Evolutionary conservation across 495 filamentous ascomycete species (phyloP), one percentile per base, ranked within the genome.

Genomic region (Podospora australis): DNA sequence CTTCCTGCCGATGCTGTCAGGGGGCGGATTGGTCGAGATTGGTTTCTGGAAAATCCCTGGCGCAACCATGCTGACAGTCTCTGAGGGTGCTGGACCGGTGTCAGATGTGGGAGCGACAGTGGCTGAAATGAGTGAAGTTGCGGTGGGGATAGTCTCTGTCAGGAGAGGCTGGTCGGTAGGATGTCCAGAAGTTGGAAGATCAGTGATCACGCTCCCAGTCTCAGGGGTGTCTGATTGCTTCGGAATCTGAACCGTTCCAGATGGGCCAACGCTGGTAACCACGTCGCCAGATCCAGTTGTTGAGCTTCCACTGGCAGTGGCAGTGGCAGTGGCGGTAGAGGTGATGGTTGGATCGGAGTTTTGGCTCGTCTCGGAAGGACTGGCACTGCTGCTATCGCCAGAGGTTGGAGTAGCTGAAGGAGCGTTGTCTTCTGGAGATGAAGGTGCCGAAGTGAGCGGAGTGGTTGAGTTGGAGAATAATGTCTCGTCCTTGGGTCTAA

Each of bases 1-100:
- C 6, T 51, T 64, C 69, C 74, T 65, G 19, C 64, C 44, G 51
- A 90, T 80, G 25, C 65, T 69, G 1, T 67, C 35, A 0, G 82
- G 74, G 41, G 83, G 78, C 16, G 79, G 53, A 11, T 69, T 75
- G 11, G 78, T 83, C 43, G 74, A 75, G 44, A 90, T 72, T 20
- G 87, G 83, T 8, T 71, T 56, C 49, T 64, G 56, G 53, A 77
- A 78, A 48, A 80, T 74, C 42, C 77, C 56, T 2, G 50, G 23
- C 8, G 62, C 59, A 16, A 56, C 23, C 52, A 56, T 62, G 35
- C 39, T 54, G 41, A 50, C 39, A 6, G 40, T 19, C 29, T 44
- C 23, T 2, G 44, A 10, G 9, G 36, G 16, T 14, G 23, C 25
- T 46, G 36, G n/a, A 28, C 16, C n/a, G 13, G 44, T n/a, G 24